Evolutionary conservation across 2,329 filamentous ascomycete genomes (phyloP), one percentile per base, ranked within the genome.

Genomic region (Aspergillus sp.): DNA sequence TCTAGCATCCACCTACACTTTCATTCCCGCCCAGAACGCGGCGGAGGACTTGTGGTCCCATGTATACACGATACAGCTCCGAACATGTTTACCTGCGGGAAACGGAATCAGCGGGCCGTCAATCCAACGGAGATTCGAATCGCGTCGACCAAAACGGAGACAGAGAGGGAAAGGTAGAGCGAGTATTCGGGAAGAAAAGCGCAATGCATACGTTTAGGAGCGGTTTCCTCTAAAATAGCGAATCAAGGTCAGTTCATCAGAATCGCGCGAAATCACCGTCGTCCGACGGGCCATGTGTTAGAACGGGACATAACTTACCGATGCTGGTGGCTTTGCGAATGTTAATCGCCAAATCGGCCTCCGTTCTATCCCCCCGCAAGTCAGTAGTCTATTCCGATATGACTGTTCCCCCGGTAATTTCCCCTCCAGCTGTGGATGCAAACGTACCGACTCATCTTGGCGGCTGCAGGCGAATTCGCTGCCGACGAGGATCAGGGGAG

Each of bases 31-130:
- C 95, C 95, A 99, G 77, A 99, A 99, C 73, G 93, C 91, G 74
- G 87, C 84, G 47, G 93, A 96, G 65, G 90, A 96, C 81, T 96
- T 96, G 82, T 99, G 92, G 79, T 99, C 95, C 95, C 95, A 99
- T 60, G 94, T 98, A 78, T 98, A 98, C 50, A 99, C 94, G 71
- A 99, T 99, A 74, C 92, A 96, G 77, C 90, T 92, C 73, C 95
- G 91, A 59, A 99, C 95, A 90, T 99, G 95, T 80, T 99, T 99
- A 62, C 85, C 85, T 85, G 71, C 42, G 56, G 57, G 54, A 26
- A 55, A 55, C 57, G 56, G 45, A 49, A 49, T 61, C 24, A 56
- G 51, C 49, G 14, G 47, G 20, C 22, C 18, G 45, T 11, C 45
- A 24, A 24, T 22, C 16, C 22, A 49, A 49, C 39, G 56, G 59